These are phyloP conservation scores for Macrophomina pseudophaseolina DNA, from an alignment of 2,329 filamentous ascomycete genomes.

Conservation along the genomic window DNA sequence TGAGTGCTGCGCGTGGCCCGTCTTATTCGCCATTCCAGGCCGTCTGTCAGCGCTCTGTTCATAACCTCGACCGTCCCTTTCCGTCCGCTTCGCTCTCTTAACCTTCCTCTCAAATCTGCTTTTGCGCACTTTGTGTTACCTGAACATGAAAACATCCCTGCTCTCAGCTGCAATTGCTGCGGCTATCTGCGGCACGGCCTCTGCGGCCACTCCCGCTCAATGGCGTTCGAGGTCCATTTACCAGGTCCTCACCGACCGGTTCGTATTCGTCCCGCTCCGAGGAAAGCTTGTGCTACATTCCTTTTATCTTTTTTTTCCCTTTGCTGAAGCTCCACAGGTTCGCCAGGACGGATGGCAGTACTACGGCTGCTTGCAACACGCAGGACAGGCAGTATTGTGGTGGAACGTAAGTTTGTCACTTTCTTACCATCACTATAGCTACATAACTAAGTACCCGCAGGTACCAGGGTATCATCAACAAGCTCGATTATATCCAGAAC, in stretches of 20 bases:
- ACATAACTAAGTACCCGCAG: not conserved
- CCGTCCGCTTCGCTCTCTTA: no score
- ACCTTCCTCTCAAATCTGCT: not conserved
- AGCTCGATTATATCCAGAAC: slow-evolving; percentile 67
- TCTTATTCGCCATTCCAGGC: not conserved
- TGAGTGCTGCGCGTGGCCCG: not conserved
- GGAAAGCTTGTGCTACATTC: no score
- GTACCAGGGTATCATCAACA: slow-evolving; percentile 62
- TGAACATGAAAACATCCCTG: slow-evolving; percentile 22
- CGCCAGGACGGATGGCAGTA: slow-evolving; percentile 47
- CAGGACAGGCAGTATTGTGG: slow-evolving; percentile 28
- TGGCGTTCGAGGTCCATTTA: slow-evolving; percentile 50
- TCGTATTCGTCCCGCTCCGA: not conserved
- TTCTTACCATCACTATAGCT: not conserved
- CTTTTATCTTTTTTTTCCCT: not conserved
- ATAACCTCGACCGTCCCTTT: not conserved
- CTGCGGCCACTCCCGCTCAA: slow-evolving; percentile 40
- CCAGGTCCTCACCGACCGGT: slow-evolving; percentile 50
- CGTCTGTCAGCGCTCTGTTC: not conserved
- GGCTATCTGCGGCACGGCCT: slow-evolving; percentile 12
- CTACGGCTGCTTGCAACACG: slow-evolving; percentile 45
- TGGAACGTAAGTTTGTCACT: slow-evolving; percentile 1
- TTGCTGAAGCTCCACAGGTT: slow-evolving; percentile 34
- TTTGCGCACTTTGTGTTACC: not conserved
- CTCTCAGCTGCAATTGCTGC: slow-evolving; percentile 14